Conservation (phyloP, 2,329 filamentous ascomycete species). For the Pseudogymnoascus pannorum region DNA sequence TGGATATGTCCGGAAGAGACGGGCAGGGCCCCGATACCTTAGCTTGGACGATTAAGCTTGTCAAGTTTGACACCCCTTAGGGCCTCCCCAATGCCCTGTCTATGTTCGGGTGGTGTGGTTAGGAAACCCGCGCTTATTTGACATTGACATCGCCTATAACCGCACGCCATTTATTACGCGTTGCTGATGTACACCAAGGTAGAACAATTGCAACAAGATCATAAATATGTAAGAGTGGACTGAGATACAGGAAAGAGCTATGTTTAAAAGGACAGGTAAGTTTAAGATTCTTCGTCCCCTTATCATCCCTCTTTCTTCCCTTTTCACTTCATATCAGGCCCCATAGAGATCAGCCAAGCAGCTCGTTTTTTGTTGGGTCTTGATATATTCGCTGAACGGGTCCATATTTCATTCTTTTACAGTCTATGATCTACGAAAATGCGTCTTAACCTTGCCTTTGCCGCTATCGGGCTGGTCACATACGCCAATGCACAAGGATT, state of each 20-base stretch:
- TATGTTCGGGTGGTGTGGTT: not conserved
- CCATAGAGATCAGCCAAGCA: not conserved
- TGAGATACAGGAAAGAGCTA: not conserved
- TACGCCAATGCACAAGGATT: conserved; percentile 1
- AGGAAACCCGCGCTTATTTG: not conserved
- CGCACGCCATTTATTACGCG: not conserved
- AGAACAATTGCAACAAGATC: not conserved
- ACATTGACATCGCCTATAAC: not conserved
- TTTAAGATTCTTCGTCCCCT: not conserved
- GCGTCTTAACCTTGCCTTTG: not conserved
- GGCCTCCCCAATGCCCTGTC: not conserved
- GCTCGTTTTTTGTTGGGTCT: not conserved
- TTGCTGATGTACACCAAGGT: not conserved
- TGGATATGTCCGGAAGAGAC: not conserved
- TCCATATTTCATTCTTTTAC: conserved; percentile 6
- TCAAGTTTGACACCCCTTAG: conserved; percentile 2
- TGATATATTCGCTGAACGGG: not conserved
- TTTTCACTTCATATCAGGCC: not conserved
- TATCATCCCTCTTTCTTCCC: not conserved
- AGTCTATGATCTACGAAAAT: conserved; percentile 5
- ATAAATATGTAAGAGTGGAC: conserved; percentile 3
- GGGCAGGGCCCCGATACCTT: not conserved
- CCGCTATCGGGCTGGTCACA: not conserved
- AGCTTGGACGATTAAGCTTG: not conserved
- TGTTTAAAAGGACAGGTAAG: not conserved